Base-by-base conservation (phyloP, 2,329 filamentous ascomycete species). In the Pseudocercospora pini-densiflorae region DNA sequence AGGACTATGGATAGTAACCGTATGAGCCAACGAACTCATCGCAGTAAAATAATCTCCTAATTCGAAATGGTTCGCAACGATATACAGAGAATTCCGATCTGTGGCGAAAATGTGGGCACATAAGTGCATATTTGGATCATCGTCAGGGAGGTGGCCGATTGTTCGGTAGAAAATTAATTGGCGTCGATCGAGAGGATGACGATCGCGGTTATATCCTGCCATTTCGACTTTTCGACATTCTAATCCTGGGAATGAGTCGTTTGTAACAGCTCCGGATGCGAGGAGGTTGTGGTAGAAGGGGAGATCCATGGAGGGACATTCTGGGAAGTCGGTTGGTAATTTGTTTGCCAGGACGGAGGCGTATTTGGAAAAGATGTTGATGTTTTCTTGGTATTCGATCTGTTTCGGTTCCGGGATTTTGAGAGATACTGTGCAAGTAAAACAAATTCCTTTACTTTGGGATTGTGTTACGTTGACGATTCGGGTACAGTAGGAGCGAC, bases 101-200 rank as follows among this genome's bases (percentile, higher is more conserved):
- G 83, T 85, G 0, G 85, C 83, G 71, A 87, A 88, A 51, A 87
- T 77, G 73, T 88, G 86, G 2, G 85, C 85, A 69, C 84, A 86
- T 0, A 85, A 82, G 68, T 88, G 86, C 19, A 88, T 74, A 68
- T 88, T 88, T 33, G 84, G 77, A 66, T 80, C 74, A 65, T 72
- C 31, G 10, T 4, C 1, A 4, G 77, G 72, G 43, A 79, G 12
- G 3, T 12, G 1, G 2, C 33, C 33, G 33, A 36, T 14, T 16
- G 33, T 14, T 14, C 33, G 33, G 33, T 36, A 36, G 33, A 36
- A 36, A 5, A 80, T 78, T 54, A 86, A 70, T 70, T 85, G 77
- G 27, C 77, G 69, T 24, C 76, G 72, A 21, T 82, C 79, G 8
- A 81, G 72, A 0, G 80, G 74, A 61, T 72, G 65, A 5, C 72